Base-by-base conservation (phyloP, 441 rosid genomes). In the Raphanus hybrid region DNA sequence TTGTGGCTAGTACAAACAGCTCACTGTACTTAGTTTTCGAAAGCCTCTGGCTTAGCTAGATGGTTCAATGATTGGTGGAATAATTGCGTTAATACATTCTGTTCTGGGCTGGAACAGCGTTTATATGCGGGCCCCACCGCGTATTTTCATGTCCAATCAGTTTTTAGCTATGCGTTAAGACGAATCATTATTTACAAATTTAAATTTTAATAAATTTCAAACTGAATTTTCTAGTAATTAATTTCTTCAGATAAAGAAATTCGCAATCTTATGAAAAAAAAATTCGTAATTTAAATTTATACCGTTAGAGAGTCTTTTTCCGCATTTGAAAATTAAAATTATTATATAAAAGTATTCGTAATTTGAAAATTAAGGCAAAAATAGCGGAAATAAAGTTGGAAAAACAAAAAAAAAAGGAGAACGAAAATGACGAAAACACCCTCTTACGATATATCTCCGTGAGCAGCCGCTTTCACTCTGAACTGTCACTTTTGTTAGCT, bases 381-480 rank as follows among this genome's bases (percentile, higher is more conserved):
- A 62, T 5, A 50, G 32, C 50, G 74, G 74, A 26, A 61, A 61
- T 8, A 27, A 50, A 50, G 16, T 66, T 16, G 3, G 5, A 15
- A 6, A 23, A 29, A 29, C 32, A 29, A 57, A 7, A 15, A 45
- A 5, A 11, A 32, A 71, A 7, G 5, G 41, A 26, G 71, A 41
- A 0, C 0, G 0, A 39, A n/a, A 59, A 68, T 63, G 16, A 74
- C 82, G 8, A 0, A 63, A 74, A 18, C 8, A 0, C 78, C 82
- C 75, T 69, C 55, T 0, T 35, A 8, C 6, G 4, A 8, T 14
- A 15, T 61, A 18, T 67, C n/a, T 66, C 14, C 32, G 66, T 8
- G 70, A 61, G 69, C 60, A 64, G 77, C 81, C 77, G 73, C 48
- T 78, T 15, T 78, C 81, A 71, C 76, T 78, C 76, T 78, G 62